Conservation (phyloP, 495 filamentous ascomycete genomes). For the Thozetella sp. region DNA sequence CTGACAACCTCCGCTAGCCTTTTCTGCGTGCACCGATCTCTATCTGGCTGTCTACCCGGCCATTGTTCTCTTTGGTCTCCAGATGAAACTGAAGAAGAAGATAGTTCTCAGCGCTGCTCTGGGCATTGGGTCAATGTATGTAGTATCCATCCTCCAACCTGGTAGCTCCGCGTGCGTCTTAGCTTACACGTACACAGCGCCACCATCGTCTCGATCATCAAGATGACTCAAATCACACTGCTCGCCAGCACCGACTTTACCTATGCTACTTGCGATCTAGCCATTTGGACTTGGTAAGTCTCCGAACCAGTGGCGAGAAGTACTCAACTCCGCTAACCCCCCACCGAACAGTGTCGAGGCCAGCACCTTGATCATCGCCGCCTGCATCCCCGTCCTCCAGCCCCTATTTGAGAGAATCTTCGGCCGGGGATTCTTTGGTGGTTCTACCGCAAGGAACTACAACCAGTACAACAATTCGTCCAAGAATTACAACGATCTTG, state of each 20-base stretch:
- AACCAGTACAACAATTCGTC: not conserved
- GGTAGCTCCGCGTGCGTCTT: too few relatives aligned
- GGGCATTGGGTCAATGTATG: slow-evolving; percentile 48
- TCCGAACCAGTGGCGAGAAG: not conserved
- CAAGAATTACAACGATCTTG: too few relatives aligned
- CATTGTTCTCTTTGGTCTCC: slow-evolving; percentile 40
- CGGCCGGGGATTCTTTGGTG: slow-evolving; percentile 10
- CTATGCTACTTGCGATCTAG: slow-evolving; percentile 31
- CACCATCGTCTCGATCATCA: slow-evolving; percentile 33
- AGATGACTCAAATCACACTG: slow-evolving; percentile 36
- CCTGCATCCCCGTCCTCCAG: slow-evolving; percentile 48
- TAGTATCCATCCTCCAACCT: too few relatives aligned
- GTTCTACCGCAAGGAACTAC: too few relatives aligned
- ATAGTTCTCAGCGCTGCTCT: slow-evolving; percentile 41
- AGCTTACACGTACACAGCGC: too few relatives aligned
- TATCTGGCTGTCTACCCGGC: slow-evolving; percentile 50
- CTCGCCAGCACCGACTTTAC: slow-evolving; percentile 35
- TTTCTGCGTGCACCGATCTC: slow-evolving; percentile 45
- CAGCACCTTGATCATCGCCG: slow-evolving; percentile 47
- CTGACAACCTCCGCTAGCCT: slow-evolving; percentile 20
- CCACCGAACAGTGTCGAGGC: slow-evolving; percentile 38
- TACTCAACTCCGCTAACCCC: not conserved
- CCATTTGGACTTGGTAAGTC: slow-evolving; percentile 47
- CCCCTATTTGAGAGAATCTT: slow-evolving; percentile 39
- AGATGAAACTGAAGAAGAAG: slow-evolving; percentile 48